Evolutionary conservation across 345 rosid genomes (phyloP).

Genomic region (Alliaria petiolata): DNA sequence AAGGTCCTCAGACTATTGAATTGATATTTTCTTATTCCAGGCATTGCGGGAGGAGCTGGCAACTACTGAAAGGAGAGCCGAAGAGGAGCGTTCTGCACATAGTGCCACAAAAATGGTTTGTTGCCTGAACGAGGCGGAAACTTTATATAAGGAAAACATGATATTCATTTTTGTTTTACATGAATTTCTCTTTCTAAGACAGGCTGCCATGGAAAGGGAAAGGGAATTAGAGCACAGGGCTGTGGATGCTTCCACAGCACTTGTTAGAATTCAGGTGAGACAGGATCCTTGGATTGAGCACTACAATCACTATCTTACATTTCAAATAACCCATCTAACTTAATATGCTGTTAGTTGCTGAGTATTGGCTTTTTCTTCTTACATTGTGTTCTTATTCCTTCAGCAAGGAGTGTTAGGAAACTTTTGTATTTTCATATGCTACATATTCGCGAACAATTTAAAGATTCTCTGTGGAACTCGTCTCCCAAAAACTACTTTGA

Average conservation of each 20-base stretch:
- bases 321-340: constrained; percentile 9
- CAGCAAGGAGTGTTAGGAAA: neutral
- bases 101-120: constrained; percentile 91
- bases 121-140: constrained; percentile 1
- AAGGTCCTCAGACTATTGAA: constrained; percentile 16
- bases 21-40: constrained; percentile 36
- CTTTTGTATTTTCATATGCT: constrained; percentile 1
- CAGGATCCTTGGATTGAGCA: constrained; percentile 3
- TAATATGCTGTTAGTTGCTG: constrained; percentile 10
- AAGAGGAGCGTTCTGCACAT: constrained; percentile 92
- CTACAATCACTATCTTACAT: constrained; percentile 1
- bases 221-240: constrained; percentile 93
- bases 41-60: constrained; percentile 96
- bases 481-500: neutral
- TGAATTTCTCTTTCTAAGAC: constrained; percentile 25
- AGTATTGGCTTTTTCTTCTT: constrained; percentile 1
- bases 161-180: constrained; percentile 11
- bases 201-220: constrained; percentile 99
- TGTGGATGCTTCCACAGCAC: constrained; percentile 87
- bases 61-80: constrained; percentile 87
- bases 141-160: neutral
- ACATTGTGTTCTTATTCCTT: neutral
- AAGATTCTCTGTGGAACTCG: constrained; percentile 9
- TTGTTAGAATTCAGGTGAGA: constrained; percentile 90
- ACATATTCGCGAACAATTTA: neutral